Evolutionary conservation across 768 basidiomycete species (phyloP).

Genomic region (Lentinula boryana): DNA sequence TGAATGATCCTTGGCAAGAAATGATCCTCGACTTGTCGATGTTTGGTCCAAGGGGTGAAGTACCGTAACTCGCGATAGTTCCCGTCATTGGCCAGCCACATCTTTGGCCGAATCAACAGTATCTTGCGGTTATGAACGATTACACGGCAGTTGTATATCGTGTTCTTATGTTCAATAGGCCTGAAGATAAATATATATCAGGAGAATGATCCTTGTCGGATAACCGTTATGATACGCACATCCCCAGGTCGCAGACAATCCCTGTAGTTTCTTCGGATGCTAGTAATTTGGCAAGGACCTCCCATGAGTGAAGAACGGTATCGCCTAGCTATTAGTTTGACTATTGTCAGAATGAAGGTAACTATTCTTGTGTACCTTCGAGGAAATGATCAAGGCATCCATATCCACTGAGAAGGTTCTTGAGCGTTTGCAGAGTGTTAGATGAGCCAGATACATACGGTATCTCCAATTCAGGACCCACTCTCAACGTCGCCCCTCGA

Average conservation of each 20-base stretch:
- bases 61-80: slow-evolving; percentile 89
- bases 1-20: slow-evolving; percentile 87
- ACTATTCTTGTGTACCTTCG: slow-evolving; percentile 54
- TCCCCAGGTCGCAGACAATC: slow-evolving; percentile 97
- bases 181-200: slow-evolving; percentile 31
- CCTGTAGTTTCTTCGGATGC: slow-evolving; percentile 68
- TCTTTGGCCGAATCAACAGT: slow-evolving; percentile 93
- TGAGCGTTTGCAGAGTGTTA: neutral
- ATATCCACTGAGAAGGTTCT: slow-evolving; percentile 63
- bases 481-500: slow-evolving; percentile 83
- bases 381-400: slow-evolving; percentile 97
- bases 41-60: slow-evolving; percentile 94
- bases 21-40: slow-evolving; percentile 86
- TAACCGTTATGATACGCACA: slow-evolving; percentile 44
- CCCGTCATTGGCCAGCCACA: slow-evolving; percentile 99
- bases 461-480: slow-evolving; percentile 96
- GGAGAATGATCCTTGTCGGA: neutral
- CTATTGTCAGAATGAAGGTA: neutral
- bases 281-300: slow-evolving; percentile 89
- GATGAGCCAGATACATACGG: slow-evolving; percentile 44
- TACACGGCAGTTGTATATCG: slow-evolving; percentile 94
- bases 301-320: slow-evolving; percentile 96
- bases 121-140: slow-evolving; percentile 85
- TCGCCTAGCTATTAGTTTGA: slow-evolving; percentile 57
- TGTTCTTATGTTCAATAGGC: slow-evolving; percentile 97